phyloP scores from a whole-genome alignment of 2,329 filamentous ascomycete species.

The Corniculantispora saksenae region DNA sequence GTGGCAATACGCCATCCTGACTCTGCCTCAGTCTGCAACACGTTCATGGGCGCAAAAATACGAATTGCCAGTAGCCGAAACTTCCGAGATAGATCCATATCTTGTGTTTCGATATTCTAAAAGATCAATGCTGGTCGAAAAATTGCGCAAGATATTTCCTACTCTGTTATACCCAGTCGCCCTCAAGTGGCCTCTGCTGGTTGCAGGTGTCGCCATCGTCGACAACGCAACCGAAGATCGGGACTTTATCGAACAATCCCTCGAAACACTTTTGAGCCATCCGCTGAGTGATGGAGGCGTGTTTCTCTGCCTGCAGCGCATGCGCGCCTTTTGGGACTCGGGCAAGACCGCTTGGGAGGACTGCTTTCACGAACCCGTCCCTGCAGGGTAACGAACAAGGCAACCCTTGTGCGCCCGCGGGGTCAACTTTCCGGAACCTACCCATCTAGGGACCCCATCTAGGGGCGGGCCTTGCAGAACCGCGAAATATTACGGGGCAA shows the following conservation, averaged over 20 bases:
- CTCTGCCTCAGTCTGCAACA: background rate
- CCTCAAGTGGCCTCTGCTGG: background rate
- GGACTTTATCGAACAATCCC: background rate
- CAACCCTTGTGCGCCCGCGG: background rate
- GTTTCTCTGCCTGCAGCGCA: background rate
- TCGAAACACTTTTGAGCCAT: background rate
- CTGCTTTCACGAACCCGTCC: background rate
- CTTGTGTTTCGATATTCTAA: background rate
- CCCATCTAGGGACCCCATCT: no score
- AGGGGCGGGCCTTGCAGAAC: no score
- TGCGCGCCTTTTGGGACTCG: background rate
- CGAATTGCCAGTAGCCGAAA: background rate
- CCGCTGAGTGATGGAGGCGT: background rate
- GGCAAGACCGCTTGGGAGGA: background rate
- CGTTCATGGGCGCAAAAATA: background rate
- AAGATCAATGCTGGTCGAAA: background rate
- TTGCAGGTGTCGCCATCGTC: background rate
- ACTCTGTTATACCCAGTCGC: background rate
- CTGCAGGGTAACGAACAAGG: background rate
- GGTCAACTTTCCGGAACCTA: background rate
- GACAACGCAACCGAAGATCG: background rate
- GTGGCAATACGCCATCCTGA: background rate
- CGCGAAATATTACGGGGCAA: no score
- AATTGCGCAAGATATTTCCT: background rate
- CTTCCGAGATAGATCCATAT: background rate